Conservation (phyloP, 2,329 filamentous ascomycete genomes). For the Phialophora chinensis region DNA sequence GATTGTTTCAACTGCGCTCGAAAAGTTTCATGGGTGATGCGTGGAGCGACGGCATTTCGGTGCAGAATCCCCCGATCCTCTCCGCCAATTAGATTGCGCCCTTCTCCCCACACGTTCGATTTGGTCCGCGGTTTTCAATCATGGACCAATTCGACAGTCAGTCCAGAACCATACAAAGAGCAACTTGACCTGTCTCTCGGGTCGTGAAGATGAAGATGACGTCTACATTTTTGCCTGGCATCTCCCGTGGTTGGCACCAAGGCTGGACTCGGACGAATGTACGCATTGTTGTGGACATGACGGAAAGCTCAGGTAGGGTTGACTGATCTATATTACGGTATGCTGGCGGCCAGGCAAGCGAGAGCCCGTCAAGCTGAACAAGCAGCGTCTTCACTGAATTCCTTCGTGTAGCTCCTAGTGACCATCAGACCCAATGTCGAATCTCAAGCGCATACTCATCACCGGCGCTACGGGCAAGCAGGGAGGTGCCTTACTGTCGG, state of each 20-base stretch:
- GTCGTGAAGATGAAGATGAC: neutral
- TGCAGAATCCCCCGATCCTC: neutral
- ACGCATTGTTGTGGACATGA: neutral
- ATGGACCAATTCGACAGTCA: conserved; percentile 1
- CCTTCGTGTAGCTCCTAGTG: neutral
- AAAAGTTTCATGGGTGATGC: neutral
- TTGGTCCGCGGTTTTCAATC: neutral
- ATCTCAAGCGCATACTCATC: conserved; percentile 43
- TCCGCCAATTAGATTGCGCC: neutral
- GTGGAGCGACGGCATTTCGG: conserved; percentile 1
- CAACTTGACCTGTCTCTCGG: neutral
- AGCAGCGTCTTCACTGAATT: neutral
- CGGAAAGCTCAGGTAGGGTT: neutral
- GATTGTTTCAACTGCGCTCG: conserved; percentile 16
- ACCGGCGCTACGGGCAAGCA: conserved; percentile 59
- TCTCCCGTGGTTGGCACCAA: neutral
- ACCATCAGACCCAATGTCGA: neutral
- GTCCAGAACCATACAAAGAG: neutral
- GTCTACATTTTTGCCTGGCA: neutral
- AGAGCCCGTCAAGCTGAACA: neutral
- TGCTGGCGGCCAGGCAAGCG: neutral
- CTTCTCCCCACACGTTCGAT: neutral
- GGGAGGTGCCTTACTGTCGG: conserved; percentile 54
- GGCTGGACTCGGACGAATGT: conserved; percentile 4
- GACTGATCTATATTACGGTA: neutral